A percentile compares a stretch with the other conserved stretches of the same genome.
Conservation (phyloP, 1,284 basidiomycete genomes). For the Ustilago xerochloae region DNA sequence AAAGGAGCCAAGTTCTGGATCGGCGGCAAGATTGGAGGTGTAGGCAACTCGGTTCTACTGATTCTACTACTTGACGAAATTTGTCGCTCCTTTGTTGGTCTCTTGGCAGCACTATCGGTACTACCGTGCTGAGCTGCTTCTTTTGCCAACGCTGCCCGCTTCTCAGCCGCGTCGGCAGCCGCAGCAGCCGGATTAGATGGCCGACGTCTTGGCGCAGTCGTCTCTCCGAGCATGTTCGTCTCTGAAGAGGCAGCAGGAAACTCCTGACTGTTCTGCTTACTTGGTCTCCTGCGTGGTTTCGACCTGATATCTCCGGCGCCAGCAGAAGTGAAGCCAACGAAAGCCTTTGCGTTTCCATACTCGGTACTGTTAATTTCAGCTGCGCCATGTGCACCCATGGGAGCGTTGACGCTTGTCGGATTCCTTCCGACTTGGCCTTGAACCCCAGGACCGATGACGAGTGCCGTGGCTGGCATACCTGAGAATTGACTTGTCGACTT, state of each 20-base stretch:
- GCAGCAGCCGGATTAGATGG: slow-evolving; percentile 38
- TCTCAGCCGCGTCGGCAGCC: slow-evolving; percentile 53
- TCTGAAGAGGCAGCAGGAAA: not conserved
- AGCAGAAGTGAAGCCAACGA: slow-evolving; percentile 57
- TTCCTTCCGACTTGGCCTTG: slow-evolving; percentile 58
- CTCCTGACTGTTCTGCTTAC: slow-evolving; percentile 34
- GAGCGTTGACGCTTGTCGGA: slow-evolving; percentile 26
- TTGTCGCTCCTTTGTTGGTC: slow-evolving; percentile 31
- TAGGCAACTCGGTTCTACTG: slow-evolving; percentile 35
- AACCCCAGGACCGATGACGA: slow-evolving; percentile 63
- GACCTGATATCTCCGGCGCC: slow-evolving; percentile 28
- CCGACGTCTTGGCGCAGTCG: not conserved
- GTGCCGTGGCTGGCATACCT: slow-evolving; percentile 56
- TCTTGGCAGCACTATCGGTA: slow-evolving; percentile 2
- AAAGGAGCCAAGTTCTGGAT: slow-evolving; percentile 56
- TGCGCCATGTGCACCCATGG: slow-evolving; percentile 35
- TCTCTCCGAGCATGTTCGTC: slow-evolving; percentile 8
- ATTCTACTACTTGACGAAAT: slow-evolving; percentile 22
- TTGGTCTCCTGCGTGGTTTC: slow-evolving; percentile 19
- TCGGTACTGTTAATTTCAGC: slow-evolving; percentile 26
- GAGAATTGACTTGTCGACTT: slow-evolving; percentile 22
- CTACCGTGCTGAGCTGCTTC: slow-evolving; percentile 7
- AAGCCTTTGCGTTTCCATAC: slow-evolving; percentile 53
- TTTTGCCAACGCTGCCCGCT: slow-evolving; percentile 30
- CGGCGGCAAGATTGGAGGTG: slow-evolving; percentile 39